Evolutionary conservation across 148 eudicot species (phyloP), one percentile per base, ranked within the genome.

Genomic region (Suaeda aralocaspica): DNA sequence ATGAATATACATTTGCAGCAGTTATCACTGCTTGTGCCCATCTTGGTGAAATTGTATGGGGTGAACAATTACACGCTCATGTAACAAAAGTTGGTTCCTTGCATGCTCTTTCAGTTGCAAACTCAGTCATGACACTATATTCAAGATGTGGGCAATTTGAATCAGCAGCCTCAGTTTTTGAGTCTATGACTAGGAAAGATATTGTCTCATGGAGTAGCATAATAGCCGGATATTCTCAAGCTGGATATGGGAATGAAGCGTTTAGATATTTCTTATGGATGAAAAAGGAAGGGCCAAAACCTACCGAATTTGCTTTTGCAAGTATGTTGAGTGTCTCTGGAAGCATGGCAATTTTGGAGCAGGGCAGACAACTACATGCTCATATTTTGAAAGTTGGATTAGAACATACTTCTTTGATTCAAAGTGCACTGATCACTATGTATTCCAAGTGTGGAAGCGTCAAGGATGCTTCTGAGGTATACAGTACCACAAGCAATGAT

Each of bases 391-490:
- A 76, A 16, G 74, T 85, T 66, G 96, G 97, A 62, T 77, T 92
- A 64, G 92, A 87, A 48, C 76, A 83, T 53, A 82, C 73, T 28
- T 64, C 89, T 51, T 78, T 88, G 83, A 69, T 82, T 34, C 81
- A 69, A 34, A 90, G 98, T 76, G 84, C 89, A 65, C 73, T 92
- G 73, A 88, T 91, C 77, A 87, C 82, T 64, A 86, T 92, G 98
- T 92, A 92, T 68, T 70, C 94, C 26, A 92, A 90, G 78, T 92
- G 98, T 67, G 98, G 96, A 71, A 81, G 84, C 81, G 76, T 92
- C 69, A 62, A 39, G 63, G 96, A 90, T 63, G 93, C 96, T 67
- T 83, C 84, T 21, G 81, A 80, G 69, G 65, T 84, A 49, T 90
- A 88, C 67, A 59, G 65, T 25, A 48, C 58, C 28, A 41, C 78